These are phyloP conservation scores for Vickermania ingenoplastis DNA, from an alignment of 208 protist species.

Conservation along the genomic window DNA sequence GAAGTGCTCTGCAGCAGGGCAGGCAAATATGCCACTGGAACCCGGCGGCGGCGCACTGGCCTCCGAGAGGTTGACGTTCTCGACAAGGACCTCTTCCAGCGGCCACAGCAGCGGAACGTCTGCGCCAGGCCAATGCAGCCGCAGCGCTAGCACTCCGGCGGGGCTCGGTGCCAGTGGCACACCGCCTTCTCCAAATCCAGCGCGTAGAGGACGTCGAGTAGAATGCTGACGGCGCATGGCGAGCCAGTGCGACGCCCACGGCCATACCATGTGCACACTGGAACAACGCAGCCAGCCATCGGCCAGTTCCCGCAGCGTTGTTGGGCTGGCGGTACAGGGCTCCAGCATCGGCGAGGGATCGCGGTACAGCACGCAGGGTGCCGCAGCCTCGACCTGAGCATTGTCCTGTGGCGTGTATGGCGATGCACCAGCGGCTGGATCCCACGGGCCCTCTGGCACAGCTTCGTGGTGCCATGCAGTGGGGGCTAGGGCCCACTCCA, in stretches of 20 bases:
- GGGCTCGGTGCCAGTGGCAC: not conserved
- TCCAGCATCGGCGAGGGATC: no score
- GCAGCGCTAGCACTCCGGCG: not conserved
- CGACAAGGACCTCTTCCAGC: not conserved
- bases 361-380: no score
- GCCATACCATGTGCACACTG: not conserved
- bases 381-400: no score
- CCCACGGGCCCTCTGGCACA: no score
- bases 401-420: no score
- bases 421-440: no score
- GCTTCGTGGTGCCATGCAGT: no score
- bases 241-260: not conserved
- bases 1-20: not conserved
- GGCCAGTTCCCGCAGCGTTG: not conserved
- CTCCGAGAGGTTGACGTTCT: not conserved
- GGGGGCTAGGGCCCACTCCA: not conserved
- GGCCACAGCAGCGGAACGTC: not conserved
- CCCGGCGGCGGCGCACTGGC: not conserved
- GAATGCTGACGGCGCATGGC: not conserved
- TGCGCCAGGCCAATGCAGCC: not conserved
- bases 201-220: not conserved
- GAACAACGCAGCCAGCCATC: not conserved
- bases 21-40: not conserved
- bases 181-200: not conserved
- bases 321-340: no score